Conservation (phyloP, 768 basidiomycete genomes). For the Coprinopsis sp. region DNA sequence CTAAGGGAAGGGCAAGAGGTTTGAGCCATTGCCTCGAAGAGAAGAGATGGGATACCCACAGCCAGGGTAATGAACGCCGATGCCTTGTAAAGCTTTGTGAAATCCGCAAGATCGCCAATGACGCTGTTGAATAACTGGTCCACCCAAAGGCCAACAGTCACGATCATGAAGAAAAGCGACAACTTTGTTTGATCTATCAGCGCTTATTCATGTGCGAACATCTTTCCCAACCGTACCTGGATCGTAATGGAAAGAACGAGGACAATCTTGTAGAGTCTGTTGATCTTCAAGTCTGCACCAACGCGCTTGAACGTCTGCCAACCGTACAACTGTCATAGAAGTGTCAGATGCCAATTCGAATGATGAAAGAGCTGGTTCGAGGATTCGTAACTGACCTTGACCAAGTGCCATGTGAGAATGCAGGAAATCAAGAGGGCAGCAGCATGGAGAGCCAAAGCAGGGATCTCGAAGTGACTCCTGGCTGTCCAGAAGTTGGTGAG, state of each 20-base stretch:
- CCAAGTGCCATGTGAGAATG: conserved; percentile 67
- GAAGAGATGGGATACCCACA: conserved; percentile 38
- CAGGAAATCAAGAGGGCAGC: conserved; percentile 55
- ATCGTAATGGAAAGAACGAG: conserved; percentile 66
- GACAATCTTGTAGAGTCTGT: conserved; percentile 69
- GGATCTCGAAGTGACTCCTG: conserved; percentile 57
- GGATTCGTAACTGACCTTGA: conserved; percentile 46
- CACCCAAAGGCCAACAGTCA: conserved; percentile 68
- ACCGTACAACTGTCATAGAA: conserved; percentile 61
- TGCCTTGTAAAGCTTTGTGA: conserved; percentile 47
- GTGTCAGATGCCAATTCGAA: no score
- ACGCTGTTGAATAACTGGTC: conserved; percentile 69
- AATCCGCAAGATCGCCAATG: conserved; percentile 49
- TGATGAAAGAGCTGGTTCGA: background rate
- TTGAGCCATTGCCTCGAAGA: conserved; percentile 1
- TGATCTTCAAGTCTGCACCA: conserved; percentile 70
- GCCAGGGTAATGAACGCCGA: conserved; percentile 51
- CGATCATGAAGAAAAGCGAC: conserved; percentile 72
- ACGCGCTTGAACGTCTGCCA: conserved; percentile 90
- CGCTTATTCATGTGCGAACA: no score
- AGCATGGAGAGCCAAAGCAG: conserved; percentile 58
- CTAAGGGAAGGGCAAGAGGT: conserved; percentile 27
- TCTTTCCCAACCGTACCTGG: no score
- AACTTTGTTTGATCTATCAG: no score
- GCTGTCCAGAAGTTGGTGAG: conserved; percentile 63